phyloP scores from a whole-genome alignment of 1,284 basidiomycete species.

The Cryptococcus jaspeensis region DNA sequence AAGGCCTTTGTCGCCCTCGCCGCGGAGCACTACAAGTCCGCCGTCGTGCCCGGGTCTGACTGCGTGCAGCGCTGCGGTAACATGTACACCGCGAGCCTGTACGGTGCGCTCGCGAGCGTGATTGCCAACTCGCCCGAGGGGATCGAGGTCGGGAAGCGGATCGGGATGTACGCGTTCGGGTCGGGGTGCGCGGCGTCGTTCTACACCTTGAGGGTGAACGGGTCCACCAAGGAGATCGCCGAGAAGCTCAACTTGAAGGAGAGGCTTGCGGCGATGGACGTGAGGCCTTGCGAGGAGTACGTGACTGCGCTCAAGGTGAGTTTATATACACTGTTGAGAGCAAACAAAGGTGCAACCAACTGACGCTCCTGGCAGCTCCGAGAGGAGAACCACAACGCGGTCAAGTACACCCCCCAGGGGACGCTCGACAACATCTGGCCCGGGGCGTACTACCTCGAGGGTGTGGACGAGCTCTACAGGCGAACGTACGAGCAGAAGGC shows the following conservation, averaged over 20 bases:
- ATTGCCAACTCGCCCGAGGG: slow-evolving; percentile 67
- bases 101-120: slow-evolving; percentile 85
- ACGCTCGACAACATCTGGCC: slow-evolving; percentile 90
- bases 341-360: not conserved
- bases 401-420: slow-evolving; percentile 80
- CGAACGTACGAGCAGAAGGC: slow-evolving; percentile 67
- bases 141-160: slow-evolving; percentile 70
- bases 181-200: slow-evolving; percentile 88
- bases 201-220: slow-evolving; percentile 81
- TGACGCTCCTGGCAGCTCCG: slow-evolving; percentile 80
- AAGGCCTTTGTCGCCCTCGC: slow-evolving; percentile 82
- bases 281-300: slow-evolving; percentile 85
- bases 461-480: slow-evolving; percentile 88
- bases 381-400: slow-evolving; percentile 94
- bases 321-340: no score
- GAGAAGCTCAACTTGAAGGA: slow-evolving; percentile 75
- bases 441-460: slow-evolving; percentile 89
- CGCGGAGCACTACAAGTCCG: slow-evolving; percentile 67
- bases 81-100: slow-evolving; percentile 98
- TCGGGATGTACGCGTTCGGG: slow-evolving; percentile 92
- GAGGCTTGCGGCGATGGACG: slow-evolving; percentile 80
- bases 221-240: slow-evolving; percentile 76
- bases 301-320: slow-evolving; percentile 70
- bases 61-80: slow-evolving; percentile 88
- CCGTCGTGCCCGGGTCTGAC: slow-evolving; percentile 73